phyloP scores from a whole-genome alignment of 2,329 filamentous ascomycete genomes.

The Clathrospora elynae region DNA sequence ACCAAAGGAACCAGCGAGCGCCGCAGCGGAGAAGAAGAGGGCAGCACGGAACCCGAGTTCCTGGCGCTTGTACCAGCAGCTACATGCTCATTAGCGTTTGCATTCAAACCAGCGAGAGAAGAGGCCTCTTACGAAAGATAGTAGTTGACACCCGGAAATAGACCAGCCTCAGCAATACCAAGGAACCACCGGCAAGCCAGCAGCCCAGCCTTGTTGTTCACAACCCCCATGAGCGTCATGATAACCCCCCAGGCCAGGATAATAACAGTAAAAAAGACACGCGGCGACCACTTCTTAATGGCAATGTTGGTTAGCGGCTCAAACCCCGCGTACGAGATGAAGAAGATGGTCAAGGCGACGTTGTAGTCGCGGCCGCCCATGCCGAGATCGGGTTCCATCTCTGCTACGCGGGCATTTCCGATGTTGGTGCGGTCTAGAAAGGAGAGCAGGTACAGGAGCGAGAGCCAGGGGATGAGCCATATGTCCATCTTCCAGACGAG shows the following conservation, averaged over 20 bases:
- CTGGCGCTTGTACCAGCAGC: conserved; percentile 61
- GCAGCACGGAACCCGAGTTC: conserved; percentile 60
- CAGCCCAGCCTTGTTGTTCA: conserved; percentile 47
- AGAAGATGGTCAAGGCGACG: conserved; percentile 69
- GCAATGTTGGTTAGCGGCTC: conserved; percentile 65
- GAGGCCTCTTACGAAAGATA: conserved; percentile 58
- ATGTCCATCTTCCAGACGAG: conserved; percentile 51
- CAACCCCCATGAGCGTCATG: conserved; percentile 57
- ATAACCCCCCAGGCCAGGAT: conserved; percentile 57
- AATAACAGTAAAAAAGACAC: conserved; percentile 51
- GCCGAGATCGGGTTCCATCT: conserved; percentile 35
- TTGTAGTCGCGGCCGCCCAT: conserved; percentile 65
- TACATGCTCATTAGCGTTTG: conserved; percentile 16
- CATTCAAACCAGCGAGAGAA: no score
- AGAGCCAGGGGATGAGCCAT: conserved; percentile 50
- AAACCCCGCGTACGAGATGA: conserved; percentile 58
- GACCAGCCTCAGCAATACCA: conserved; percentile 47
- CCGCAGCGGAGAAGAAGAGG: conserved; percentile 64
- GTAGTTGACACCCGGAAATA: conserved; percentile 54
- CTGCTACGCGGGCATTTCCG: conserved; percentile 53
- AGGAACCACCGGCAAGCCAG: conserved; percentile 47
- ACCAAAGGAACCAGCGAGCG: conserved; percentile 64
- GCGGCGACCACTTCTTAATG: conserved; percentile 64
- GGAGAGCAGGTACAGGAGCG: conserved; percentile 51
- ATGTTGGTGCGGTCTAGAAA: conserved; percentile 49